Conservation (phyloP, 305 asterid genomes). For the Fraxinus sp. region DNA sequence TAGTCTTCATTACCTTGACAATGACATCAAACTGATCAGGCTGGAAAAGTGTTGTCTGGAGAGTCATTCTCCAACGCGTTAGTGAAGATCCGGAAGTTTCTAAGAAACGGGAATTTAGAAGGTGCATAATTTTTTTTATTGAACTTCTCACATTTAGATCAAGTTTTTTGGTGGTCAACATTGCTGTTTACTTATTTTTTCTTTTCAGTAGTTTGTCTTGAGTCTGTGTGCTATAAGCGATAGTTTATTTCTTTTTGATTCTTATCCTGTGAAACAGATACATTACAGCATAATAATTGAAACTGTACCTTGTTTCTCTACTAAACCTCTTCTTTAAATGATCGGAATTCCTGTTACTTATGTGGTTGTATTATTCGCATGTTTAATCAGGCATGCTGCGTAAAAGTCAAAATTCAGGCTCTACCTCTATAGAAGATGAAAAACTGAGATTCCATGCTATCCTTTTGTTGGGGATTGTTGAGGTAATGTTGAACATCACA, state of each 20-base stretch:
- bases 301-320: neutral
- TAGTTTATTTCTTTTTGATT: neutral
- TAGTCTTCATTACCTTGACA: constrained; percentile 9
- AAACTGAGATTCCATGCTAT: constrained; percentile 49
- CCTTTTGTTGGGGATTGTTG: constrained; percentile 59
- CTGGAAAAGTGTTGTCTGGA: constrained; percentile 57
- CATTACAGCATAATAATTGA: neutral
- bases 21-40: constrained; percentile 34
- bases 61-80: constrained; percentile 63
- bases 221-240: neutral
- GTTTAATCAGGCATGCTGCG: constrained; percentile 61
- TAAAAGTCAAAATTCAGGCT: constrained; percentile 42
- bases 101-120: constrained; percentile 62
- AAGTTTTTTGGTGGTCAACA: neutral
- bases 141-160: constrained; percentile 19
- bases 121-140: constrained; percentile 41
- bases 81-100: constrained; percentile 54
- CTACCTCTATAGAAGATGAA: constrained; percentile 53
- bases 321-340: neutral
- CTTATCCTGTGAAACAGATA: constrained; percentile 2
- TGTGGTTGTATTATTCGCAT: constrained; percentile 31
- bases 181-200: neutral
- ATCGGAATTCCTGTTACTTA: neutral
- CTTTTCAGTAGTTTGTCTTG: constrained; percentile 12
- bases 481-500: constrained; percentile 63